These are phyloP conservation scores for Bacterosira constricta DNA, from an alignment of 108 stramenopile genomes.

Conservation along the genomic window DNA sequence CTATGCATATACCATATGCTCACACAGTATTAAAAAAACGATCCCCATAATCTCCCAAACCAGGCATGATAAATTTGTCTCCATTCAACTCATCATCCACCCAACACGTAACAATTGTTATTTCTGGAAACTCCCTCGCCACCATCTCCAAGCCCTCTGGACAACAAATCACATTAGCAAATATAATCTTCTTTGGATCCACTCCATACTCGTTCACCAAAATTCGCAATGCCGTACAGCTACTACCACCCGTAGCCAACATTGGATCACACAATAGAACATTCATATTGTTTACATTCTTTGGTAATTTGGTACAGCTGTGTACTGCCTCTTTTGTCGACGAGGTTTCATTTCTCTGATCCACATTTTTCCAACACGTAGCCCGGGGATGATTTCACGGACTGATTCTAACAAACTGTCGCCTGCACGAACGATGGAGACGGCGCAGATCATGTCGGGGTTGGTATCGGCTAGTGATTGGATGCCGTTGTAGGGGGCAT, in stretches of 20 bases:
- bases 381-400: slow-evolving; percentile 74
- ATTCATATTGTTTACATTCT: slow-evolving; percentile 66
- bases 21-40: slow-evolving; percentile 88
- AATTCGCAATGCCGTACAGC: slow-evolving; percentile 77
- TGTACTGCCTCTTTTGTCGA: slow-evolving; percentile 83
- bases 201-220: slow-evolving; percentile 71
- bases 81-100: slow-evolving; percentile 94
- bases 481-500: slow-evolving; percentile 63
- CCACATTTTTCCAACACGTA: slow-evolving; percentile 91
- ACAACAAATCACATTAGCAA: slow-evolving; percentile 95
- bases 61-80: slow-evolving; percentile 96
- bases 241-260: slow-evolving; percentile 98
- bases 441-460: slow-evolving; percentile 63
- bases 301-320: slow-evolving; percentile 94
- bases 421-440: slow-evolving; percentile 94
- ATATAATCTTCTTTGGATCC: slow-evolving; percentile 71
- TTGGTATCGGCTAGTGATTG: slow-evolving; percentile 30
- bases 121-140: slow-evolving; percentile 55
- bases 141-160: slow-evolving; percentile 91
- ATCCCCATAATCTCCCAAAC: slow-evolving; percentile 98
- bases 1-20: no score
- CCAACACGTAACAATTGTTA: slow-evolving; percentile 89
- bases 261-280: slow-evolving; percentile 98
- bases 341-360: slow-evolving; percentile 96
- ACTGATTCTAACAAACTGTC: slow-evolving; percentile 90